Evolutionary conservation across 192 early-diverging fungal genomes (phyloP), one percentile per base, ranked within the genome.

Genomic region (Paraglomus brasilianum): DNA sequence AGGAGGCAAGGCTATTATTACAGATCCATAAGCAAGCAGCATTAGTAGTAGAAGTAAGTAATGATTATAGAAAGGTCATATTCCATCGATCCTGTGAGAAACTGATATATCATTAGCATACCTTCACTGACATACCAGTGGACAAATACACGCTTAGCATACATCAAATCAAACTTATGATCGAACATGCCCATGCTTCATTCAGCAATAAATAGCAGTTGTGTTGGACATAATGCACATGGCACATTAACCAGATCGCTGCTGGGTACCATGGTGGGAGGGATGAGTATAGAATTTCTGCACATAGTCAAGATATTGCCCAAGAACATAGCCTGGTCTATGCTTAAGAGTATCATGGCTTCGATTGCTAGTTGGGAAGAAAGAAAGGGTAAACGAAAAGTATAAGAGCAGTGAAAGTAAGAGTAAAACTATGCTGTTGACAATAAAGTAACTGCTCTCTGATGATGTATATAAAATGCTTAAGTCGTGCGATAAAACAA

Each of bases 121-220:
- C 96, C 96, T 83, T 98, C 96, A 82, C 96, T 95, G 69, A 98
- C 96, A 79, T 96, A 98, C 96, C 96, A 98, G 90, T 98, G 96
- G 71, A 98, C 96, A 78, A 98, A 98, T 75, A 95, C 96, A 85
- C 96, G 95, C 92, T 98, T 98, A 85, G 96, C 94, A 85, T 97
- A 98, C 96, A 98, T 98, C 70, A 98, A 91, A 82, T 98, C 96
- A 80, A 98, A 98, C 91, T 98, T 98, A 90, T 96, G 95, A 85
- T 98, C 93, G 76, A 96, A 86, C 94, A 94, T 81, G 91, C 89
- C 96, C 96, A 98, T 72, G 96, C 96, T 82, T 98, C 96, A 72
- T 92, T 95, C n/a, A n/a, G n/a, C n/a, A n/a, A n/a, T n/a, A n/a
- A 81, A 98, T 98, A 80, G 96, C 96, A 57, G 96, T 98, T 82